A percentile compares a stretch with the other conserved stretches of the same genome.
Conservation (phyloP, 192 early-diverging fungal genomes). For the Mycoemilia scoparia region DNA sequence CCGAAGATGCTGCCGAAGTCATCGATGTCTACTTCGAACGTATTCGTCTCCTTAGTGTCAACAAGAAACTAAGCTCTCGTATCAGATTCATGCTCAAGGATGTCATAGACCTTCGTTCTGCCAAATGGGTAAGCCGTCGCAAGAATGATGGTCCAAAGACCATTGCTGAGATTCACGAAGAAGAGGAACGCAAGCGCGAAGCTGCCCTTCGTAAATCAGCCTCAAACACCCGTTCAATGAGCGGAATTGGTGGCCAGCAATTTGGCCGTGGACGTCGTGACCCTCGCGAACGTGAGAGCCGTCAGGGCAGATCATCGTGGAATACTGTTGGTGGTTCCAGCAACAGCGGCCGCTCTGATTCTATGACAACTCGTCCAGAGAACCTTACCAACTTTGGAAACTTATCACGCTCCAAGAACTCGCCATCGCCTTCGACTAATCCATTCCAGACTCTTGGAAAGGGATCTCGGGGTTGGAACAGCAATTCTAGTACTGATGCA, state of each 20-base stretch:
- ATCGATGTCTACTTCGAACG: constrained; percentile 81
- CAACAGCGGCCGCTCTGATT: constrained; percentile 32
- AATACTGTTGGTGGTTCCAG: constrained; percentile 53
- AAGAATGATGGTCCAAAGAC: constrained; percentile 63
- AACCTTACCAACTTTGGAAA: constrained; percentile 66
- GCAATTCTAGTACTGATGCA: constrained; percentile 6
- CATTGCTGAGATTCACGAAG: constrained; percentile 81
- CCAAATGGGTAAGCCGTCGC: constrained; percentile 53
- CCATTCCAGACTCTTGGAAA: constrained; percentile 29
- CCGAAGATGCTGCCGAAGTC: constrained; percentile 23
- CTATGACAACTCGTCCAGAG: constrained; percentile 35
- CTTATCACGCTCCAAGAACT: constrained; percentile 35
- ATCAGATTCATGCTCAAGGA: constrained; percentile 88
- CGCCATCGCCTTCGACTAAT: constrained; percentile 15
- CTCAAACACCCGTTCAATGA: constrained; percentile 31
- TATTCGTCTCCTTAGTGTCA: constrained; percentile 55
- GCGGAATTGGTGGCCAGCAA: constrained; percentile 42
- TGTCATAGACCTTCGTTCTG: constrained; percentile 60
- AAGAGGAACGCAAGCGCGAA: constrained; percentile 44
- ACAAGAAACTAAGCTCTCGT: constrained; percentile 54
- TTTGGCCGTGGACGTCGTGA: constrained; percentile 37
- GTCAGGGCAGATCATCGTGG: constrained; percentile 17
- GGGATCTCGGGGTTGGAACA: constrained; percentile 33
- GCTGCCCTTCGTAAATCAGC: constrained; percentile 45
- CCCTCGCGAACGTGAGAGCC: constrained; percentile 19